These are phyloP conservation scores for Hordeum marinum DNA, from an alignment of 176 grass and related monocot species.

Conservation along the genomic window DNA sequence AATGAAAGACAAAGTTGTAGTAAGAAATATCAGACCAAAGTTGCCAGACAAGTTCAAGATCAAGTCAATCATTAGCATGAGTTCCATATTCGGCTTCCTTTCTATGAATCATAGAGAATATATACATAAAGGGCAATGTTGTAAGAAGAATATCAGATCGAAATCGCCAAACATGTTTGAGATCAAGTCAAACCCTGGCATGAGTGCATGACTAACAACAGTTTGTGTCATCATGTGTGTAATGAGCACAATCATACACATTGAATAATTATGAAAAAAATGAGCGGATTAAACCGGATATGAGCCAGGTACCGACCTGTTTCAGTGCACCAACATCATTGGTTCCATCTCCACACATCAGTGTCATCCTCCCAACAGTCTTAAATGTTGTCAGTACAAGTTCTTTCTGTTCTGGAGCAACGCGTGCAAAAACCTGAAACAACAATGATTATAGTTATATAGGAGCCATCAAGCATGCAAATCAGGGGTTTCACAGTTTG, in stretches of 20 bases:
- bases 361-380: conserved; percentile 88
- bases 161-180: not conserved
- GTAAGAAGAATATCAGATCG: not conserved
- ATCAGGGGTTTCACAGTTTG: not conserved
- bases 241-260: conserved; percentile 9
- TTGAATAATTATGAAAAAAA: not conserved
- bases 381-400: conserved; percentile 96
- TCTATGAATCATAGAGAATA: not conserved
- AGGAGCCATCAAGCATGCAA: conserved; percentile 4
- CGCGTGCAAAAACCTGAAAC: conserved; percentile 93
- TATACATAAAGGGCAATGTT: not conserved
- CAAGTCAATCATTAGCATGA: not conserved
- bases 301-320: conserved; percentile 47
- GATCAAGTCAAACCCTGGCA: not conserved
- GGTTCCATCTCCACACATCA: conserved; percentile 99
- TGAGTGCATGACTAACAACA: not conserved
- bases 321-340: conserved; percentile 99
- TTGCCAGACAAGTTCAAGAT: conserved; percentile 4
- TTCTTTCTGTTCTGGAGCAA: conserved; percentile 99
- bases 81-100: not conserved
- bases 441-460: not conserved
- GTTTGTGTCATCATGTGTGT: not conserved
- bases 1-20: not conserved
- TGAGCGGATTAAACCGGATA: not conserved
- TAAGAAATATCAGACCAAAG: not conserved